Evolutionary conservation across 768 basidiomycete genomes (phyloP), one percentile per base, ranked within the genome.

Genomic region (Mycena rebaudengoi): DNA sequence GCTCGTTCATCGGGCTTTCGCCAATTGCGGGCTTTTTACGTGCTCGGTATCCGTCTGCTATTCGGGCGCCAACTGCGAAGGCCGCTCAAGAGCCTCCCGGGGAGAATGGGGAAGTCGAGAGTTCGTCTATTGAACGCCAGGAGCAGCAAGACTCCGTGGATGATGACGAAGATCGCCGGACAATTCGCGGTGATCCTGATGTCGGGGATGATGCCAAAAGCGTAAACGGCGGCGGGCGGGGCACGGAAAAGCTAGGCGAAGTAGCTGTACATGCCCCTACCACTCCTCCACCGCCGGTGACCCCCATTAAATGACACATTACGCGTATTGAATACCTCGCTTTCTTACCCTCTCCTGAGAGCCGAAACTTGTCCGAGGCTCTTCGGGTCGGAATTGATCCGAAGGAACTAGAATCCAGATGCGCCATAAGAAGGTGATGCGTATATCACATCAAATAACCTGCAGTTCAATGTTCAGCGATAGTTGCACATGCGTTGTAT

Each of bases 11-110:
- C 68, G 86, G 82, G 66, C 83, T 91, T 65, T 83, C 85, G 48
- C 86, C 89, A 6, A 82, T 91, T 37, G 80, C 89, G 44, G 88
- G 85, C 28, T 86, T 91, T 72, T 79, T 88, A 55, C 85, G 90
- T 35, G 79, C 83, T 21, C 86, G 89, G 49, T 84, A 90, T 72
- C 83, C 88, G 29, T 85, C 88, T 20, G 79, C 79, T 14, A 75
- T 72, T 66, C 78, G 75, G 53, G 60, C 64, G 33, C 49, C 64
- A 20, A 45, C 37, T 59, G 56, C 28, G 21, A 48, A 66, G 48
- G 20, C 60, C 18, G 54, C 32, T 6, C 25, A 26, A 4, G 50
- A 51, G 14, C 37, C 5, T 21, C 58, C 13, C 26, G 55, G 54
- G 64, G 62, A 51, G 68, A 70, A 40, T 32, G 39, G 39, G 62